Evolutionary conservation across 441 rosid species (phyloP).

Genomic region (Euphorbia celastroides): DNA sequence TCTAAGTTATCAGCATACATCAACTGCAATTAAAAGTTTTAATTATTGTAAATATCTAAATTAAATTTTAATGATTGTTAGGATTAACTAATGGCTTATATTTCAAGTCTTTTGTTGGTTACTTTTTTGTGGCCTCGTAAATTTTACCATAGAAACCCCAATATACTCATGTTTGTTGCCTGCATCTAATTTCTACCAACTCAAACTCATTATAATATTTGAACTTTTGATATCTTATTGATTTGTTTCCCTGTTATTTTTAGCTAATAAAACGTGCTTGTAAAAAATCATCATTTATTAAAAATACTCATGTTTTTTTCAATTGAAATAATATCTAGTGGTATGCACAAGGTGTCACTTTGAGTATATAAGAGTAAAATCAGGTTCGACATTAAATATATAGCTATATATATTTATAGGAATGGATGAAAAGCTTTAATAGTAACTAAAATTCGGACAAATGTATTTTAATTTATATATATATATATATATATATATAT

Average conservation of each 20-base stretch:
- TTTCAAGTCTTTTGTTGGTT: constrained; percentile 1
- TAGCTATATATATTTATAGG: no score
- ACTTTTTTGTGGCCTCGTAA: background rate
- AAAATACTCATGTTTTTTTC: no score
- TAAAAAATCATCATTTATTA: no score
- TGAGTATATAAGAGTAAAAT: no score
- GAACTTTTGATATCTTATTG: background rate
- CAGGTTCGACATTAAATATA: no score
- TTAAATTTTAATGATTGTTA: no score
- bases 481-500: no score
- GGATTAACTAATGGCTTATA: constrained; percentile 1
- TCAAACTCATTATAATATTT: background rate
- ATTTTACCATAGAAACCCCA: background rate
- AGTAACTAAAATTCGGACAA: no score
- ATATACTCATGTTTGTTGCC: background rate
- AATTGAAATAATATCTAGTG: no score
- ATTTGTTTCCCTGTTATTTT: background rate
- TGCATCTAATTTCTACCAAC: background rate
- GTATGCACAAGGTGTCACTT: no score
- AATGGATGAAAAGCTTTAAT: no score
- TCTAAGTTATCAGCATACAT: background rate
- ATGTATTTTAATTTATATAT: no score
- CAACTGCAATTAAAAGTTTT: background rate
- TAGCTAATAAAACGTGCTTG: background rate
- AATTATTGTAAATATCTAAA: background rate